Evolutionary conservation across 805 yeast genomes (phyloP).

Genomic region (Candida multigemmis): DNA sequence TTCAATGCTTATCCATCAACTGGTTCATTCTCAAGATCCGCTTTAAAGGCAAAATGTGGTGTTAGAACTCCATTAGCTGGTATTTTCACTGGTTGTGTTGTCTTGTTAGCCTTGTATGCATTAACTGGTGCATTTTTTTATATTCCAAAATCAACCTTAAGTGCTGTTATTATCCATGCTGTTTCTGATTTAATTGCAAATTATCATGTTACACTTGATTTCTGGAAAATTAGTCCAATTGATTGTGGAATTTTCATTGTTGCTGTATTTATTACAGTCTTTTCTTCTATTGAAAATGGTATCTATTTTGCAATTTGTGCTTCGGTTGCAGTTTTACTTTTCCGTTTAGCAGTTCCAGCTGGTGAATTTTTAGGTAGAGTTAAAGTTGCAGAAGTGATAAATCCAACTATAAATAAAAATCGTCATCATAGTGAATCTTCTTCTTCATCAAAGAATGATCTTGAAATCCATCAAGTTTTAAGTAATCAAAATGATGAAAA

Average conservation of each 20-base stretch:
- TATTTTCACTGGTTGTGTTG: slow-evolving; percentile 82
- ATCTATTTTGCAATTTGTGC: slow-evolving; percentile 87
- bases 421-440: slow-evolving; percentile 3
- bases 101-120: slow-evolving; percentile 75
- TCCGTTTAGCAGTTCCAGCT: slow-evolving; percentile 70
- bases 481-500: slow-evolving; percentile 17
- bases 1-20: slow-evolving; percentile 94
- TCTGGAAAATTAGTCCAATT: slow-evolving; percentile 67
- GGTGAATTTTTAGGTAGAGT: slow-evolving; percentile 80
- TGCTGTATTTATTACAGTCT: slow-evolving; percentile 68
- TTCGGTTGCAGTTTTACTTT: slow-evolving; percentile 62
- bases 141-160: slow-evolving; percentile 82
- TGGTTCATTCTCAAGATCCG: slow-evolving; percentile 92
- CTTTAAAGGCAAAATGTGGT: slow-evolving; percentile 90
- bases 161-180: slow-evolving; percentile 89
- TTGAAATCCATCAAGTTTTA: slow-evolving; percentile 36
- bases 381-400: slow-evolving; percentile 59
- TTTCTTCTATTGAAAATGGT: slow-evolving; percentile 77
- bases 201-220: slow-evolving; percentile 54
- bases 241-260: slow-evolving; percentile 66
- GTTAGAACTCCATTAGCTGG: slow-evolving; percentile 93
- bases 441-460: slow-evolving; percentile 13
- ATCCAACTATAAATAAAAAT: slow-evolving; percentile 40
- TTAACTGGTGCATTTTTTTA: slow-evolving; percentile 77
- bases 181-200: slow-evolving; percentile 77